Conservation (phyloP, 306 rosid genomes). For the Quercus rubra region DNA sequence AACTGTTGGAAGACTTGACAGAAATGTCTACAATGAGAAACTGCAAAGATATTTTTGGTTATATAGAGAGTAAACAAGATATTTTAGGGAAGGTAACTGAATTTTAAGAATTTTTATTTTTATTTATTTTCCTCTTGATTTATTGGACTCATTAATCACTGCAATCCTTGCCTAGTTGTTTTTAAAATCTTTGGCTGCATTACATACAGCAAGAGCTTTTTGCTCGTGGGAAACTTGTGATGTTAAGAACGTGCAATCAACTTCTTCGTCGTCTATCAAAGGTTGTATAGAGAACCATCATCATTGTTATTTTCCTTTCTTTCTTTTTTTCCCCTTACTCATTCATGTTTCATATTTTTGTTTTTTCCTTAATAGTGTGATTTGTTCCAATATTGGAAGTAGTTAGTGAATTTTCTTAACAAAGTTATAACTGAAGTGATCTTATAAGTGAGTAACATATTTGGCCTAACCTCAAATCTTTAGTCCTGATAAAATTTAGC, state of each 20-base stretch:
- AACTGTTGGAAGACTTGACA: slow-evolving; percentile 92
- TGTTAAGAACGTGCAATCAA: slow-evolving; percentile 98
- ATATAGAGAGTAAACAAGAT: slow-evolving; percentile 94
- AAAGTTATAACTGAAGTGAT: neutral
- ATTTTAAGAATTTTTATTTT: neutral
- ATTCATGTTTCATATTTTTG: neutral
- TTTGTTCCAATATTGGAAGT: neutral
- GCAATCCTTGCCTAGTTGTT: slow-evolving; percentile 3
- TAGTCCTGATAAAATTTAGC: too few species aligned
- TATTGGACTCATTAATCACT: slow-evolving; percentile 12
- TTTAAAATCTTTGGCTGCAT: slow-evolving; percentile 23
- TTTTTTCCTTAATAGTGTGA: neutral
- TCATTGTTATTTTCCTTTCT: neutral
- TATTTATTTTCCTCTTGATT: slow-evolving; percentile 1
- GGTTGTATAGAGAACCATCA: slow-evolving; percentile 36
- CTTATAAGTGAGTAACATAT: neutral
- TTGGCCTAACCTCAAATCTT: too few species aligned
- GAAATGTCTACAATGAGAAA: slow-evolving; percentile 99
- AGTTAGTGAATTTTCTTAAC: neutral
- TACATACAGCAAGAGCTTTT: slow-evolving; percentile 85
- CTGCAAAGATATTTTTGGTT: slow-evolving; percentile 95
- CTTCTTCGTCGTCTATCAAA: slow-evolving; percentile 96
- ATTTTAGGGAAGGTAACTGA: slow-evolving; percentile 80
- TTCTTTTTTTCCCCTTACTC: neutral
- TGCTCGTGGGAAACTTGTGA: slow-evolving; percentile 96